phyloP scores from a whole-genome alignment of 1,284 basidiomycete genomes.

The Inonotus obliquus region DNA sequence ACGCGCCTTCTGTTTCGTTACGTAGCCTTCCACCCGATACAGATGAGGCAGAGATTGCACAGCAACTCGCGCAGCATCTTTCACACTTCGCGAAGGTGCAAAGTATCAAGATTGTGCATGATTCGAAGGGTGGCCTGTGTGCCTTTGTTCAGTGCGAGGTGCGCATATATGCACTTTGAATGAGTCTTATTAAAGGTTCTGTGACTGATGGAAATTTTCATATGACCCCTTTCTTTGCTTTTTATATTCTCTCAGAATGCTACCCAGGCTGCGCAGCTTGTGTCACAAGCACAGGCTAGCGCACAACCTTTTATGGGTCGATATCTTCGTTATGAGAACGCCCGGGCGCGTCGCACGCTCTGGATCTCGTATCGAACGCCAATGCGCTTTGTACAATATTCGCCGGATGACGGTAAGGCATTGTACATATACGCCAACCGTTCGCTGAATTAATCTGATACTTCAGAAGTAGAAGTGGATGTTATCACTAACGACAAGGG shows the following conservation, averaged over 20 bases:
- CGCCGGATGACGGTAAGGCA: slow-evolving; percentile 17
- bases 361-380: slow-evolving; percentile 65
- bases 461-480: slow-evolving; percentile 19
- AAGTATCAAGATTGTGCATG: slow-evolving; percentile 69
- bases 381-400: slow-evolving; percentile 34
- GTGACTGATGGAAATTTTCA: neutral
- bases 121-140: slow-evolving; percentile 68
- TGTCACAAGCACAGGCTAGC: slow-evolving; percentile 51
- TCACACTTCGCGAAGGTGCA: slow-evolving; percentile 57
- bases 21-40: slow-evolving; percentile 65
- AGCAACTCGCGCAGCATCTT: slow-evolving; percentile 57
- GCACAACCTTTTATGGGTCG: slow-evolving; percentile 63
- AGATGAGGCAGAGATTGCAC: slow-evolving; percentile 54
- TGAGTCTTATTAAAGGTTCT: slow-evolving; percentile 42
- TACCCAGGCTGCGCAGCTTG: slow-evolving; percentile 50
- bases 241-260: slow-evolving; percentile 41
- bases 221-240: neutral
- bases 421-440: neutral
- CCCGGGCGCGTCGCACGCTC: slow-evolving; percentile 69
- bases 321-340: slow-evolving; percentile 66
- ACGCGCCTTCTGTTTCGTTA: neutral
- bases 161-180: slow-evolving; percentile 24
- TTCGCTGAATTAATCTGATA: neutral
- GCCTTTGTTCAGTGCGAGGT: slow-evolving; percentile 82
- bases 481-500: slow-evolving; percentile 21